phyloP scores from a whole-genome alignment of 2,329 filamentous ascomycete species.

The Penicillium hordei region DNA sequence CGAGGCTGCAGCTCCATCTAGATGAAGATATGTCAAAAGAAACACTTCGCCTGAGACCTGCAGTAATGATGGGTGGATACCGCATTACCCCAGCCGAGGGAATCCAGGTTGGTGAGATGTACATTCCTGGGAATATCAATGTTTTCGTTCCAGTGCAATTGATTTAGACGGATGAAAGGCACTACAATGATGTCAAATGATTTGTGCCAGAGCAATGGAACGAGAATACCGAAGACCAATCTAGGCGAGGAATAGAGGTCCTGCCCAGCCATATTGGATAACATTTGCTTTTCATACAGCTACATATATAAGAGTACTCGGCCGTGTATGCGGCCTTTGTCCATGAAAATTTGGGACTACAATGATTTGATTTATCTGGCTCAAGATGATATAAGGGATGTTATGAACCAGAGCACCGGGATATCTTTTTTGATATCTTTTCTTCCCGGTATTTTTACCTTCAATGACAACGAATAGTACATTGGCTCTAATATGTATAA shows the following conservation, averaged over 20 bases:
- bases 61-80: slow-evolving; percentile 29
- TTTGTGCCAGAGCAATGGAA: slow-evolving; percentile 38
- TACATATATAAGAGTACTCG: not conserved
- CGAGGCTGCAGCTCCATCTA: slow-evolving; percentile 3
- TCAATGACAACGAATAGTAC: not conserved
- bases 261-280: not conserved
- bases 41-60: slow-evolving; percentile 38
- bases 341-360: not conserved
- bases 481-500: not conserved
- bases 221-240: slow-evolving; percentile 14
- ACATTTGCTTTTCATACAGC: not conserved
- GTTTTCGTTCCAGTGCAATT: slow-evolving; percentile 23
- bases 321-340: not conserved
- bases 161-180: slow-evolving; percentile 29
- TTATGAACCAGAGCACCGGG: not conserved
- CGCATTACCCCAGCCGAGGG: slow-evolving; percentile 37
- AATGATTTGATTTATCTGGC: not conserved
- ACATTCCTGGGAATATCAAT: slow-evolving; percentile 3
- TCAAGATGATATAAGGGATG: not conserved
- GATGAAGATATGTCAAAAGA: slow-evolving; percentile 6
- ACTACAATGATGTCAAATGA: slow-evolving; percentile 18
- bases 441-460: not conserved
- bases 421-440: not conserved
- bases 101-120: slow-evolving; percentile 20
- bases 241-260: too few relatives aligned